These are phyloP conservation scores for Calonectria fujianensis DNA, from an alignment of 2,329 filamentous ascomycete species.

Conservation along the genomic window DNA sequence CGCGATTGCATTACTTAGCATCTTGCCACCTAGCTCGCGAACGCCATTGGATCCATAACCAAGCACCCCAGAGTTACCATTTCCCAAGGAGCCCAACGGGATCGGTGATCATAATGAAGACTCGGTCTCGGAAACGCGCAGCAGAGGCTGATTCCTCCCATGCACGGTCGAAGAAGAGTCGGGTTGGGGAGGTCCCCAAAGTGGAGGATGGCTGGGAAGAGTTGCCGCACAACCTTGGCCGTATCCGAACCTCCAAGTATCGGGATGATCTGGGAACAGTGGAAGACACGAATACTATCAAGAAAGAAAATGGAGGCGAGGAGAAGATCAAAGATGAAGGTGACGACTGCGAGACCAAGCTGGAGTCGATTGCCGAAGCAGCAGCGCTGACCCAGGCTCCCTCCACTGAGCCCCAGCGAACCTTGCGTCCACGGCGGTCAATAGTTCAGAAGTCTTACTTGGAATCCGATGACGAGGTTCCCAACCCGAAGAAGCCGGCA, in stretches of 20 bases:
- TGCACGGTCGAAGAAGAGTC: conserved; percentile 1
- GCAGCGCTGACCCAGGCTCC: background rate
- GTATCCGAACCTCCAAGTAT: conserved; percentile 13
- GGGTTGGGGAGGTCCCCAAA: background rate
- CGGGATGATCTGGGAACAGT: background rate
- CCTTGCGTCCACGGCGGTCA: conserved; percentile 36
- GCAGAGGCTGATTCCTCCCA: background rate
- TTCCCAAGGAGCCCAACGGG: background rate
- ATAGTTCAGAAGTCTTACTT: conserved; percentile 36
- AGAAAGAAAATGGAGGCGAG: background rate
- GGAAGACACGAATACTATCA: background rate
- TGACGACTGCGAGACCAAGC: background rate
- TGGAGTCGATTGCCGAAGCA: background rate
- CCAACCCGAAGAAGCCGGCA: background rate
- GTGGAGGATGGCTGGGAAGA: conserved; percentile 19
- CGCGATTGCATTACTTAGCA: too few relatives aligned
- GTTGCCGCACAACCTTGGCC: conserved; percentile 35
- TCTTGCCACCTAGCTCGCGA: background rate
- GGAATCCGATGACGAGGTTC: conserved; percentile 49
- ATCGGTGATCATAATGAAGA: conserved; percentile 14
- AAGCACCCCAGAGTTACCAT: background rate
- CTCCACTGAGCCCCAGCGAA: background rate
- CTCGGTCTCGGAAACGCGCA: conserved; percentile 30
- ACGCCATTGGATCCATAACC: background rate
- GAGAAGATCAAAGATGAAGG: conserved; percentile 1